Conservation (phyloP, 208 protist genomes). For the Acanthamoeba royreba region DNA sequence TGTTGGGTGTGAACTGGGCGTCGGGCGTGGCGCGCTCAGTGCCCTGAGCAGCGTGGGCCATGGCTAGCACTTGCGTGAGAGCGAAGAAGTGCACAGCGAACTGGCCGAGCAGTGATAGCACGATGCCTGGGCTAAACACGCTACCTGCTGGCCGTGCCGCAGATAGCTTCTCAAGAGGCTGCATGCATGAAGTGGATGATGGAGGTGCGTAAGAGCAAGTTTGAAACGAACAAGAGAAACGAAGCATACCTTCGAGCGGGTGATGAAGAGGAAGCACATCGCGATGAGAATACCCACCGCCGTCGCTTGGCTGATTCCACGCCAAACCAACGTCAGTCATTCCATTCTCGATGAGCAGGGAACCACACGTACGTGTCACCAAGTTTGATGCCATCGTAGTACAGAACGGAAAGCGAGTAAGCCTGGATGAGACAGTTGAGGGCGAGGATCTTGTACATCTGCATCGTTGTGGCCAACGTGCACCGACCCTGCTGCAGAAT, state of each 20-base stretch:
- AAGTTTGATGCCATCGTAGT: conserved; percentile 94
- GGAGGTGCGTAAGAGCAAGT: neutral
- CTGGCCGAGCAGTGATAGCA: conserved; percentile 91
- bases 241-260: conserved; percentile 82
- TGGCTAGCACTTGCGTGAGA: conserved; percentile 82
- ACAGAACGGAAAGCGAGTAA: conserved; percentile 96
- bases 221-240: neutral
- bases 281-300: conserved; percentile 91
- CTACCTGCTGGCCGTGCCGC: conserved; percentile 86
- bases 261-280: conserved; percentile 97
- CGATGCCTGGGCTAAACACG: conserved; percentile 92
- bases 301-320: conserved; percentile 89
- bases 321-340: neutral
- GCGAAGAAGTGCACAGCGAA: conserved; percentile 91
- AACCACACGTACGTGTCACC: conserved; percentile 84
- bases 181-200: neutral
- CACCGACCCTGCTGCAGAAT: conserved; percentile 96
- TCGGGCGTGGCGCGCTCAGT: conserved; percentile 68
- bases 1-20: conserved; percentile 91
- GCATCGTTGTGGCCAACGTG: conserved; percentile 96
- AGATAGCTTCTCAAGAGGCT: conserved; percentile 89
- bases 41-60: neutral
- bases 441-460: conserved; percentile 99
- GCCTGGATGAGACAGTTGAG: conserved; percentile 96
- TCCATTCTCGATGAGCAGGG: neutral